Percentiles rank a stretch among this genome's conserved stretches.
These are phyloP conservation scores for Gardenia jasminoides DNA, from an alignment of 257 asterid genomes.

Conservation along the genomic window DNA sequence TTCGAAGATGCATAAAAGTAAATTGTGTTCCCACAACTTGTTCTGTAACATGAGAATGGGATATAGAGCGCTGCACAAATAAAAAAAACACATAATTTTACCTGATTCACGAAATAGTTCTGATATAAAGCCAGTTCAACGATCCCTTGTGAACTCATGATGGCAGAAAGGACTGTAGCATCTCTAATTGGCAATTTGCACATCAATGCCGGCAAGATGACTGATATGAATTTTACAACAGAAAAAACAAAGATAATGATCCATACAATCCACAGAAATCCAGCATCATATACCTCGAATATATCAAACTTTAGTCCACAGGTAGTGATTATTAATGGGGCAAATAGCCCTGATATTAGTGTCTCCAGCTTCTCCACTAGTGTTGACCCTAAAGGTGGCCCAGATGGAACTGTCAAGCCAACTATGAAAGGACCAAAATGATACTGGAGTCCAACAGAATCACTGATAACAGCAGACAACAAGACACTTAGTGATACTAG, in stretches of 20 bases:
- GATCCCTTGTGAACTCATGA: constrained; percentile 65
- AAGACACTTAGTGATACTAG: constrained; percentile 41
- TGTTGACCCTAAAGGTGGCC: constrained; percentile 77
- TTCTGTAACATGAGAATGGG: no score
- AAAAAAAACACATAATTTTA: constrained; percentile 12
- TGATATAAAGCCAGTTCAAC: constrained; percentile 57
- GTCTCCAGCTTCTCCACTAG: constrained; percentile 61
- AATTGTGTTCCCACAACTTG: no score
- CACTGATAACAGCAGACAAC: constrained; percentile 41
- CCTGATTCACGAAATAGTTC: constrained; percentile 50
- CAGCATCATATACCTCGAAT: constrained; percentile 36
- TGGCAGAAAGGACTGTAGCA: constrained; percentile 56
- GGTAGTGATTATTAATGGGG: constrained; percentile 53
- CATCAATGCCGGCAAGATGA: constrained; percentile 43
- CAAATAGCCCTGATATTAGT: constrained; percentile 46
- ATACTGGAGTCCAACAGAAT: constrained; percentile 56
- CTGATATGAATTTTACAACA: constrained; percentile 28
- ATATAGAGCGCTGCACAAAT: background rate
- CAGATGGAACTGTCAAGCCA: constrained; percentile 62
- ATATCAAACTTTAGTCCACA: constrained; percentile 62
- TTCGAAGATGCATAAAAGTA: no score
- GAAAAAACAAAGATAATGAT: constrained; percentile 1
- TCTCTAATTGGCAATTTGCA: constrained; percentile 59
- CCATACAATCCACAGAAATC: constrained; percentile 30
- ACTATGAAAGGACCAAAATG: constrained; percentile 61